A percentile compares a stretch with the other conserved stretches of the same genome.
Conservation (phyloP, 805 yeast species). For the Starmerella floricola region DNA sequence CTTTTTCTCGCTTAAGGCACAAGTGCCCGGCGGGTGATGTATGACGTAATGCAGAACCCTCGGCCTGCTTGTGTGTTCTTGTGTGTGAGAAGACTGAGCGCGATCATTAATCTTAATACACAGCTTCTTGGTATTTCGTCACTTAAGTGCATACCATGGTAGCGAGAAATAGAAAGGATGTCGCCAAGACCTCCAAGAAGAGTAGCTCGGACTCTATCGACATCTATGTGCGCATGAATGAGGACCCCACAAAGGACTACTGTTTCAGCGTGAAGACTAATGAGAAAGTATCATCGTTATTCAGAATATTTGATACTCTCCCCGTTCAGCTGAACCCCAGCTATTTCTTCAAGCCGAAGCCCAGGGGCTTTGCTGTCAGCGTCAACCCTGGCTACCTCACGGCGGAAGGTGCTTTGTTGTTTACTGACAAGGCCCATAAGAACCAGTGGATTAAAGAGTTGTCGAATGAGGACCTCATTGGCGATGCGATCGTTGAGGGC, state of each 20-base stretch:
- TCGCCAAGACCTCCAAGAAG: not conserved
- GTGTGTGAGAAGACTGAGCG: no score
- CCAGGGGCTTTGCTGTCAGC: constrained; percentile 52
- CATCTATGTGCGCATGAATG: constrained; percentile 66
- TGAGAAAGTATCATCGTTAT: constrained; percentile 46
- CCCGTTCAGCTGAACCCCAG: constrained; percentile 74
- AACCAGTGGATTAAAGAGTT: constrained; percentile 35
- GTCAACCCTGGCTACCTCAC: constrained; percentile 72
- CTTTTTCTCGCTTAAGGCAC: no score
- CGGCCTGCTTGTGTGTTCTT: no score
- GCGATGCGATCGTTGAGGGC: constrained; percentile 72
- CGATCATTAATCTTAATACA: no score
- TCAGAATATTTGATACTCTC: constrained; percentile 48
- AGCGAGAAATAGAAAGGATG: not conserved
- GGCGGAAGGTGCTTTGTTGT: constrained; percentile 67
- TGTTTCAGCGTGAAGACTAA: constrained; percentile 61
- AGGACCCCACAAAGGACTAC: constrained; percentile 76
- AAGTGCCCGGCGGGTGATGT: no score
- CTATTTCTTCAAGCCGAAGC: constrained; percentile 53
- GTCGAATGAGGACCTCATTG: constrained; percentile 40
- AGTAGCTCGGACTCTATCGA: constrained; percentile 24
- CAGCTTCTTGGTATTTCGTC: no score
- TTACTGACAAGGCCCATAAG: constrained; percentile 46
- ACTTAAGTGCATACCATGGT: no score
- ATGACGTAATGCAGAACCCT: no score